Evolutionary conservation across 306 rosid species (phyloP).

Genomic region (Casuarina cunninghamiana): DNA sequence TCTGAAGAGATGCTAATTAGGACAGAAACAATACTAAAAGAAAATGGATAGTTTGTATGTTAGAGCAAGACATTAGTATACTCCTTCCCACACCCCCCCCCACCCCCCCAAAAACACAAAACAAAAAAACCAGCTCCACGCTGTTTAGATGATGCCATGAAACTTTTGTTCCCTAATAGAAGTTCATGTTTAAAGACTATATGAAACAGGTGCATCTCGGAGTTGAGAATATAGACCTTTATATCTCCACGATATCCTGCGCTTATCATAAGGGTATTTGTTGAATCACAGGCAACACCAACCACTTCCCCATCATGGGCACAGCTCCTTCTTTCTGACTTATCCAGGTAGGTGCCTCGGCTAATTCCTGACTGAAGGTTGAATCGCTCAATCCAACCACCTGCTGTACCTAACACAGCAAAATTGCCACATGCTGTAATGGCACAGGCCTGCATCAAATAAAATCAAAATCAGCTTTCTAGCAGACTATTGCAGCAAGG

Average conservation of each 20-base stretch:
- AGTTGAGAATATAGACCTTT: constrained; percentile 53
- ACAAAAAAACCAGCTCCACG: not conserved
- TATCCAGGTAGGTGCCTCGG: constrained; percentile 76
- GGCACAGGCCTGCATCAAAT: constrained; percentile 70
- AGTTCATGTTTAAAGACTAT: not conserved
- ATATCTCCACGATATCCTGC: constrained; percentile 88
- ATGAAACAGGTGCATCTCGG: not conserved
- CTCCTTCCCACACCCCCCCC: not conserved
- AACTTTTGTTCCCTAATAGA: not conserved
- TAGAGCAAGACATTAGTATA: not conserved
- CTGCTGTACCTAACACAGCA: constrained; percentile 87
- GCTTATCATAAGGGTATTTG: constrained; percentile 86
- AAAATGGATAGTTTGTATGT: not conserved
- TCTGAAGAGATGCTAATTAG: not conserved
- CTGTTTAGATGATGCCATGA: not conserved
- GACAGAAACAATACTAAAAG: not conserved
- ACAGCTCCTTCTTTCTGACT: constrained; percentile 47
- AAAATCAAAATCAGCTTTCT: constrained; percentile 27
- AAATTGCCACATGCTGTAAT: constrained; percentile 96
- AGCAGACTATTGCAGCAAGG: constrained; percentile 10
- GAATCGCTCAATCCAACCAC: constrained; percentile 95
- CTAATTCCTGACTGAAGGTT: constrained; percentile 94
- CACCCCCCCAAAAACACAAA: too few relatives aligned
- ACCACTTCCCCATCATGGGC: constrained; percentile 92
- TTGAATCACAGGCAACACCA: constrained; percentile 95